Conservation (phyloP, 805 yeast genomes). For the Monosporozyma yasuniensis region DNA sequence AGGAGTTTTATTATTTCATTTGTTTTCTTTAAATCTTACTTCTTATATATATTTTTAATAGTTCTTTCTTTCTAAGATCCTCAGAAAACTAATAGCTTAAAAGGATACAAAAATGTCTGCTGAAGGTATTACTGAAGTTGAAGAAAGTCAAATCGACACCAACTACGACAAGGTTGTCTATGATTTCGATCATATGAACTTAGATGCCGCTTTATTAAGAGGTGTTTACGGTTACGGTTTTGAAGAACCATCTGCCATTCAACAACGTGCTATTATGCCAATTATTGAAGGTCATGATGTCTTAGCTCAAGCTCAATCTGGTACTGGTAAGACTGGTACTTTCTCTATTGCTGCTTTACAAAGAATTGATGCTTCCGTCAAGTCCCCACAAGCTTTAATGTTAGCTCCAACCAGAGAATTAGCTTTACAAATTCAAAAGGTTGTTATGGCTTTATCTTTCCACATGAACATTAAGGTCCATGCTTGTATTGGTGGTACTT, state of each 20-base stretch:
- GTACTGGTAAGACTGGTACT: conserved; percentile 99
- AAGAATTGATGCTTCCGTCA: conserved; percentile 61
- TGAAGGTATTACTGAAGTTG: conserved; percentile 72
- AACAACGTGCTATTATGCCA: conserved; percentile 93
- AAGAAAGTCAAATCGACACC: conserved; percentile 77
- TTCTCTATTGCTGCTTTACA: conserved; percentile 78
- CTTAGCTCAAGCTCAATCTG: conserved; percentile 97
- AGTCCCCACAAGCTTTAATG: conserved; percentile 84
- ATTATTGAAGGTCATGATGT: conserved; percentile 92
- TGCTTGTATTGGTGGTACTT: conserved; percentile 97
- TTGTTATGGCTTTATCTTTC: conserved; percentile 79
- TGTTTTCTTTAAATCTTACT: background rate
- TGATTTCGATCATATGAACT: conserved; percentile 70
- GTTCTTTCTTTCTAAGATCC: background rate
- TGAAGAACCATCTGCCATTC: conserved; percentile 95
- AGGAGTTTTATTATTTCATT: background rate
- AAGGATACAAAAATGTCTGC: conserved; percentile 16
- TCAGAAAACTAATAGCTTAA: background rate
- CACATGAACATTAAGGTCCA: conserved; percentile 87
- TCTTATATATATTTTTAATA: background rate
- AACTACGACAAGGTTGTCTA: conserved; percentile 88
- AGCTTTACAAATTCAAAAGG: conserved; percentile 93
- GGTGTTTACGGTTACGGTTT: conserved; percentile 86
- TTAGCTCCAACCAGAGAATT: conserved; percentile 97
- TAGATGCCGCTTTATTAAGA: conserved; percentile 52